Evolutionary conservation across 345 rosid species (phyloP), one percentile per base, ranked within the genome.

Genomic region (Acer yangbiense): DNA sequence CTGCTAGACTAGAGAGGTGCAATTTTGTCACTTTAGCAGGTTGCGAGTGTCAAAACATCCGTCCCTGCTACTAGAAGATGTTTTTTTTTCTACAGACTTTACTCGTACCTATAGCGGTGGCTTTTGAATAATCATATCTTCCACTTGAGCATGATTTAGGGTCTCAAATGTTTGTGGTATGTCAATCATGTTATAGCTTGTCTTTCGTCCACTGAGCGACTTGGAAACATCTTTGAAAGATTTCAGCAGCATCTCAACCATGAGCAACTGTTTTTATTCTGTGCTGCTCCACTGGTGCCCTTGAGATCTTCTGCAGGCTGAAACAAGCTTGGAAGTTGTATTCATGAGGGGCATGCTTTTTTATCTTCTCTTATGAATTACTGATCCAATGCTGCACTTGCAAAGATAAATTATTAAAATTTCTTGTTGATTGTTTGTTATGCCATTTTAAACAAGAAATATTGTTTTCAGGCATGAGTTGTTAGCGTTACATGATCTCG

Each of bases 1-100:
- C 39, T 65, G 72, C 41, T 1, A 54, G 39, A 65, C 39, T 52
- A 65, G 70, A 64, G n/a, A 6, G 60, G 71, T n/a, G 64, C 52
- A 32, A 52, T 52, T n/a, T 20, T 75, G 41, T 50, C 50, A 27
- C 18, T 50, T 54, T 58, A 14, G 50, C 29, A 7, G n/a, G 18
- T 63, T 25, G 46, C 44, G 6, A 17, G 5, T 41, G 70, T 39
- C 69, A 35, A 44, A 67, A 12, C 9, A 16, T 43, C 43, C 14
- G 54, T 43, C 23, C 17, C 21, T 60, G 39, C 39, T 13, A 11
- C 76, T 43, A 73, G 65, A 43, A 2, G 68, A 14, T 73, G 68
- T 35, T 52, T 39, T 50, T 23, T 50, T 14, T 61, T 14, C 16
- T 7, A 44, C 39, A 1, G 13, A 4, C 50, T 43, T 43, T 9